phyloP scores from a whole-genome alignment of 192 early-diverging fungal species.

The Phycomyces nitens region DNA sequence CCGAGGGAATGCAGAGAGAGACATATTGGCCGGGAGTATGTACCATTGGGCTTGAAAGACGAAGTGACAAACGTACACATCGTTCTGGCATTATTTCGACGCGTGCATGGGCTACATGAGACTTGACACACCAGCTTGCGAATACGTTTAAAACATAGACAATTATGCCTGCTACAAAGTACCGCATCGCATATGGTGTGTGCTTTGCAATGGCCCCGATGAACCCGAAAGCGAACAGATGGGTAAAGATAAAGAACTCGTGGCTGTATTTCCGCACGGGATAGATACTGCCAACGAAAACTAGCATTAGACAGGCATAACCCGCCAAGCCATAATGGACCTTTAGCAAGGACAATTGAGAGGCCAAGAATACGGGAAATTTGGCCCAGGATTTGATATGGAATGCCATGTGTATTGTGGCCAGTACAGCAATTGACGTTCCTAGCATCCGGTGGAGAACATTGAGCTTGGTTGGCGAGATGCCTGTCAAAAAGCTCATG shows the following conservation, averaged over 20 bases:
- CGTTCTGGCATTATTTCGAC: constrained; percentile 32
- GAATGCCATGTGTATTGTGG: constrained; percentile 47
- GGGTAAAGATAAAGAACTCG: constrained; percentile 45
- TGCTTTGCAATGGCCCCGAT: constrained; percentile 46
- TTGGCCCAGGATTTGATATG: constrained; percentile 40
- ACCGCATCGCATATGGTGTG: constrained; percentile 55
- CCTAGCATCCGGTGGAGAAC: constrained; percentile 44
- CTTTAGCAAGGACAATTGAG: constrained; percentile 27
- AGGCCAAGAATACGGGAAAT: constrained; percentile 20
- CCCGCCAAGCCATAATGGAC: constrained; percentile 48
- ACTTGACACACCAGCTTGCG: constrained; percentile 42
- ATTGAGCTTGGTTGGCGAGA: constrained; percentile 44
- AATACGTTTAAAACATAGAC: constrained; percentile 42
- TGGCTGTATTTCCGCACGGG: constrained; percentile 45
- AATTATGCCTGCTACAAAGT: constrained; percentile 41
- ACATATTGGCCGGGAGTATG: constrained; percentile 45
- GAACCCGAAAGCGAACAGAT: constrained; percentile 42
- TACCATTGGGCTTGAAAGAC: constrained; percentile 20
- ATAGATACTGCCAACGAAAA: constrained; percentile 46
- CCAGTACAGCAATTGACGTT: constrained; percentile 27
- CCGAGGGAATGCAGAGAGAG: constrained; percentile 43
- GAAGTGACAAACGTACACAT: constrained; percentile 34
- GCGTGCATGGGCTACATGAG: constrained; percentile 35
- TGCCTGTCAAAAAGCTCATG: constrained; percentile 39
- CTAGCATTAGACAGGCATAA: constrained; percentile 40